Evolutionary conservation across 1,139 yeast genomes (phyloP), one percentile per base, ranked within the genome.

Genomic region (Saccharomyces hybrid): DNA sequence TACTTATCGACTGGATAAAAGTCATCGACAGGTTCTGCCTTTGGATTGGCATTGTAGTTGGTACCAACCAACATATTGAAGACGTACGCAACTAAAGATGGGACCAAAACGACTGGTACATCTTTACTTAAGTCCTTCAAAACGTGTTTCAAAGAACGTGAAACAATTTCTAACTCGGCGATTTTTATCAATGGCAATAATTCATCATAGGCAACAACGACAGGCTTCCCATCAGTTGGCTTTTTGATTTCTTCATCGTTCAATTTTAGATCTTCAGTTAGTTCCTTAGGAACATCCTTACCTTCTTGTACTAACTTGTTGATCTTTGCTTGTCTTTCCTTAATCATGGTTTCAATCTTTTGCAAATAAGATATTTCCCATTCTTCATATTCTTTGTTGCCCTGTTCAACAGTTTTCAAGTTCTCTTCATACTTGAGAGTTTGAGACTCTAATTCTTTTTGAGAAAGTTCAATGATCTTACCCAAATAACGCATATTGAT

Each of bases 401-500:
- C 66, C 26, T 65, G 67, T n/a, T 54, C 60, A 52, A 70, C 64
- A 27, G 67, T 64, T 6, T 58, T 64, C 49, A 67, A 52, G 42
- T 63, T 63, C 12, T 64, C 62, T n/a, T 62, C 64, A 42, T 64
- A 67, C n/a, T 57, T 54, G 12, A 55, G 57, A 26, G 65, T 65
- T 58, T 71, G 71, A 21, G 58, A 57, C 5, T 65, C 60, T 46
- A 64, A 54, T 46, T 68, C 65, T 42, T 66, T 68, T 47, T 68
- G 59, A 4, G 66, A 61, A 31, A 67, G 49, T 5, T 59, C 54
- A 34, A 66, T 59, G 21, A 85, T 67, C 52, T 71, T 73, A 58
- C 97, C 97, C 64, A 93, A 77, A 67, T 93, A 91, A 73, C 99
- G 86, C 75, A 91, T 70, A 70, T 89, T 91, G 68, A 93, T 85